Percentiles rank a stretch among this genome's conserved stretches.
phyloP scores from a whole-genome alignment of 176 grass and related monocot species.

The Oryza longistaminata region DNA sequence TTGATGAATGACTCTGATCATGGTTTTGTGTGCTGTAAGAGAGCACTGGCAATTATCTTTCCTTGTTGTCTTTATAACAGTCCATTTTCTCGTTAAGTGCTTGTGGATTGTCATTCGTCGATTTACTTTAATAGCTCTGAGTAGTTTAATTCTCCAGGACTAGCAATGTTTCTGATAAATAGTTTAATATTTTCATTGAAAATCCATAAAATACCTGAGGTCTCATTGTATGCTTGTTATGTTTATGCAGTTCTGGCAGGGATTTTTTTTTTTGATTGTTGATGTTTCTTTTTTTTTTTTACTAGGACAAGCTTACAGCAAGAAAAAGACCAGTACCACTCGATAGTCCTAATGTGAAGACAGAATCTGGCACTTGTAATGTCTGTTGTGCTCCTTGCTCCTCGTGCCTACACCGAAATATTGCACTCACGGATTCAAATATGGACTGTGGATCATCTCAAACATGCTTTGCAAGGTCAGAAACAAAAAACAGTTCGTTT shows the following conservation, averaged over 20 bases:
- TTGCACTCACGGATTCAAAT: conserved; percentile 41
- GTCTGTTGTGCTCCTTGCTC: conserved; percentile 76
- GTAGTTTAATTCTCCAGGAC: neutral
- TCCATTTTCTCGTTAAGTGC: neutral
- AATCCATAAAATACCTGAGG: conserved; percentile 8
- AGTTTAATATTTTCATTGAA: neutral
- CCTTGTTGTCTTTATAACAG: neutral
- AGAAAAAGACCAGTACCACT: conserved; percentile 43
- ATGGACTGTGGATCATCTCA: conserved; percentile 63
- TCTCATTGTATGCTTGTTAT: neutral
- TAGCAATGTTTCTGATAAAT: conserved; percentile 6
- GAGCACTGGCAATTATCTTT: neutral
- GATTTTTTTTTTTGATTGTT: conserved; percentile 8
- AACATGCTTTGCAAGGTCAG: conserved; percentile 50
- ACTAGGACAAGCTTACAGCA: conserved; percentile 39
- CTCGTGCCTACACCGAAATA: conserved; percentile 63
- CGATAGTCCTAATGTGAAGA: conserved; percentile 28
- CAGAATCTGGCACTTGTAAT: conserved; percentile 76
- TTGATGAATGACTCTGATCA: conserved; percentile 14
- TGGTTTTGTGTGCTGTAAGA: neutral
- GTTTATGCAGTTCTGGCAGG: neutral
- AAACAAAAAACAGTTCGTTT: conserved; percentile 49
- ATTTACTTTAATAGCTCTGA: neutral
- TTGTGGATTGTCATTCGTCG: neutral
- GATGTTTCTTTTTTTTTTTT: conserved; percentile 27